phyloP scores from a whole-genome alignment of 805 yeast genomes.

The Ogataea henricii region DNA sequence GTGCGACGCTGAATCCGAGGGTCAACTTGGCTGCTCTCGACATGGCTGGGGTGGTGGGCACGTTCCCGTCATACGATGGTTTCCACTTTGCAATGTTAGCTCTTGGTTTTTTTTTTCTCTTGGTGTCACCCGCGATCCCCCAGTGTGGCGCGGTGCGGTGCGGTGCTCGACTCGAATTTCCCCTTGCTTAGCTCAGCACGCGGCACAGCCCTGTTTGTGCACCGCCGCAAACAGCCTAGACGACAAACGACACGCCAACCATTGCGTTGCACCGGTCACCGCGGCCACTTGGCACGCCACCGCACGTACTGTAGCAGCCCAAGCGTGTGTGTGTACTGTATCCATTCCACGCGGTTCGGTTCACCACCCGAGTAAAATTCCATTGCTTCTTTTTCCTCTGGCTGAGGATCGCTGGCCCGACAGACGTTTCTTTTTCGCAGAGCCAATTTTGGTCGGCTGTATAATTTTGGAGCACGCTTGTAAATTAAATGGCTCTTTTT shows the following conservation, averaged over 20 bases:
- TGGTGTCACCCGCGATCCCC: no score
- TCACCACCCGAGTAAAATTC: no score
- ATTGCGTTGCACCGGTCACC: no score
- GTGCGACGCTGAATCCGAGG: slow-evolving; percentile 55
- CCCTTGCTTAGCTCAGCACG: slow-evolving; percentile 6
- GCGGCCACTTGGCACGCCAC: no score
- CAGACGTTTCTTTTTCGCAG: slow-evolving; percentile 6
- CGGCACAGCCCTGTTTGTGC: not conserved
- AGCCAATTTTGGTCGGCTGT: slow-evolving; percentile 8
- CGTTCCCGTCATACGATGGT: no score
- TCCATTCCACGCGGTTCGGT: no score
- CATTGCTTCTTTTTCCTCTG: not conserved
- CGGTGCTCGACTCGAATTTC: slow-evolving; percentile 1
- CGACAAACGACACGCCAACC: no score
- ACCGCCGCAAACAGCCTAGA: slow-evolving; percentile 4
- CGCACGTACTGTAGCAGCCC: no score
- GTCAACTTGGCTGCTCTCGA: slow-evolving; percentile 81
- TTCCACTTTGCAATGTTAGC: not conserved
- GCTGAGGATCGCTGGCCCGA: slow-evolving; percentile 5
- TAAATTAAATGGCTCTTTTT: slow-evolving; percentile 2
- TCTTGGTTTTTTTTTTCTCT: not conserved
- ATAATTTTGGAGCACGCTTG: slow-evolving; percentile 9
- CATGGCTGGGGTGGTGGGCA: slow-evolving; percentile 43
- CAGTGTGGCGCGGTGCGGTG: not conserved
- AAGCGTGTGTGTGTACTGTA: no score